phyloP scores from a whole-genome alignment of 2,329 filamentous ascomycete species.

The Trichophyton mentagrophytes region DNA sequence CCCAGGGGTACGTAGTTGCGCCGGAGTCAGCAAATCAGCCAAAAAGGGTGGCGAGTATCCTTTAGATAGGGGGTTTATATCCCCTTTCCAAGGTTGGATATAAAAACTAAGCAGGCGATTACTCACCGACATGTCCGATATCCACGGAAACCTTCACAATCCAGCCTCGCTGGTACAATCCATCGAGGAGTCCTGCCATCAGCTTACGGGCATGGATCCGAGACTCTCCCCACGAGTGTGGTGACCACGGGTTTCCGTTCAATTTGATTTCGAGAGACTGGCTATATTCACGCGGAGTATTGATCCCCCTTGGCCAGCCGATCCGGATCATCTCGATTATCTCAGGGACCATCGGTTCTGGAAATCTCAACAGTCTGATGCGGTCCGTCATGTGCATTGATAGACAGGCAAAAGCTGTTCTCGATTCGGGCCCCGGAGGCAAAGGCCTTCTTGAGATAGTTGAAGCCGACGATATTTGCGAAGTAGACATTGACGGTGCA shows the following conservation, averaged over 20 bases:
- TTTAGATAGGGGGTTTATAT: too few species aligned
- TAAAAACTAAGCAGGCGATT: neutral
- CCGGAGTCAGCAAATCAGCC: too few species aligned
- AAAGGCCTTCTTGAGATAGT: neutral
- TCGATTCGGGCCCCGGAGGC: neutral
- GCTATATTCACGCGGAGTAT: slow-evolving; percentile 19
- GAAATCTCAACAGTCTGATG: slow-evolving; percentile 28
- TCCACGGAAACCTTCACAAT: slow-evolving; percentile 27
- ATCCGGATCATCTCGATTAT: slow-evolving; percentile 3
- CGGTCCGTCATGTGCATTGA: slow-evolving; percentile 22
- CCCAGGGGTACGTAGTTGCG: slow-evolving; percentile 12
- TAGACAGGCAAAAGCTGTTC: slow-evolving; percentile 19
- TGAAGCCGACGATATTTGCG: neutral
- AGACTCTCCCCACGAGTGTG: slow-evolving; percentile 16
- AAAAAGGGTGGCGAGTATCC: too few species aligned
- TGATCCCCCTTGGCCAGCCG: neutral
- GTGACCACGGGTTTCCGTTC: slow-evolving; percentile 25
- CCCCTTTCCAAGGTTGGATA: neutral
- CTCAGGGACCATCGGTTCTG: slow-evolving; percentile 15
- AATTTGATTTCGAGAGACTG: slow-evolving; percentile 28
- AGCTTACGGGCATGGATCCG: slow-evolving; percentile 22
- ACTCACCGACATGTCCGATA: slow-evolving; percentile 18
- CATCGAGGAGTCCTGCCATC: slow-evolving; percentile 22
- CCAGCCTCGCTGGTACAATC: slow-evolving; percentile 28
- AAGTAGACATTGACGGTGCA: neutral